Base-by-base conservation (phyloP, 2,329 filamentous ascomycete species). In the Coniochaeta sp. region DNA sequence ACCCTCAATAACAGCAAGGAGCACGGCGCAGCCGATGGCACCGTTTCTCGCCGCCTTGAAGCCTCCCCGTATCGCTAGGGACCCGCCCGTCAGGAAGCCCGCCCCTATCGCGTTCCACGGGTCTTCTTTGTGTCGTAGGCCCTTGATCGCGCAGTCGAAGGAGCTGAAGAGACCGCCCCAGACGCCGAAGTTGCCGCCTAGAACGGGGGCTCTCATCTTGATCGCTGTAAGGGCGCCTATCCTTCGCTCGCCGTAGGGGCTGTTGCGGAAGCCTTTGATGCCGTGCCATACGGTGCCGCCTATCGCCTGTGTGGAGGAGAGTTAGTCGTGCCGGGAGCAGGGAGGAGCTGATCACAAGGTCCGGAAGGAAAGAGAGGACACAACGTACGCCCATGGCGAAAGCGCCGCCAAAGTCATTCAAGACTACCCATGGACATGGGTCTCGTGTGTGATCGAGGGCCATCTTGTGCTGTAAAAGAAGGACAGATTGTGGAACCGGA, bases 101-200 rank as follows among this genome's bases (percentile, higher is more conserved):
- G 93, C 95, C 6, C n/a, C 47, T 28, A 99, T 98, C 70, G 93
- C 92, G 78, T 98, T 98, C 80, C 92, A 98, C 16, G 95, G 92
- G 74, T 98, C 95, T 76, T 99, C 95, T 87, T 97, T 98, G 82
- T 95, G 90, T 66, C 92, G 82, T 60, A 93, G 80, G 61, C 93
- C 93, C 82, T 98, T 99, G 64, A 97, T 90, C 24, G 93, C 90
- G 80, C 95, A 99, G 79, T 99, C 95, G 71, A 93, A 98, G 63
- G 91, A 96, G 69, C 88, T 91, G 82, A 98, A 98, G 61, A 98
- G 80, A 66, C 95, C 95, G 72, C 95, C 93, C 93, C 95, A 98
- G 61, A 96, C 92, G 70, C 93, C 93, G 70, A 98, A 99, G 81
- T 99, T 99, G 70, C 95, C 95, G 71, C 95, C 95, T 55, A 98